A percentile compares a stretch with the other conserved stretches of the same genome.
These are phyloP conservation scores for Podospora appendiculata DNA, from an alignment of 495 filamentous ascomycete genomes.

Conservation along the genomic window DNA sequence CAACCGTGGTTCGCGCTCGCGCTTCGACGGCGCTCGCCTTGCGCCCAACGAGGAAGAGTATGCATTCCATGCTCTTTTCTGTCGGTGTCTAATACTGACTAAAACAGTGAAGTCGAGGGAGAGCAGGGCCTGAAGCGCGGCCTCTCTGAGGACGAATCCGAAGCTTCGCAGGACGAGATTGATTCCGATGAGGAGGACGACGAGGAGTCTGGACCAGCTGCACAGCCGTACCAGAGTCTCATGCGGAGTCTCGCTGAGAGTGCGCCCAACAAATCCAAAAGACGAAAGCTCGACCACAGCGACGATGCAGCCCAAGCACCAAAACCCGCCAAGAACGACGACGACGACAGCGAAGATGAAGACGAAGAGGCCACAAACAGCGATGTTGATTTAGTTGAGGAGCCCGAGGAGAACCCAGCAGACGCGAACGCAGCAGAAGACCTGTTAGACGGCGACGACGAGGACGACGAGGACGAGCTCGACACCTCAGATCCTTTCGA, in stretches of 20 bases:
- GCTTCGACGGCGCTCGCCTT: constrained; percentile 30
- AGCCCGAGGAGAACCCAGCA: background rate
- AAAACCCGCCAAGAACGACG: constrained; percentile 9
- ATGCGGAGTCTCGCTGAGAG: constrained; percentile 55
- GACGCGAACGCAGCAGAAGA: constrained; percentile 34
- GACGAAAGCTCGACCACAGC: constrained; percentile 54
- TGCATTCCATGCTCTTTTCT: background rate
- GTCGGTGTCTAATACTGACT: background rate
- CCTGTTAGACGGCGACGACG: constrained; percentile 17
- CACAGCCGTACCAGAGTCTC: constrained; percentile 54
- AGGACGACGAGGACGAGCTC: constrained; percentile 43
- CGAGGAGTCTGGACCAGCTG: constrained; percentile 24
- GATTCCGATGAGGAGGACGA: constrained; percentile 21
- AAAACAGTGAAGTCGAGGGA: constrained; percentile 8
- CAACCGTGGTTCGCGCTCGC: constrained; percentile 6
- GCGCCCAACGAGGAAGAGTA: constrained; percentile 26
- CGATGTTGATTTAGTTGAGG: constrained; percentile 4
- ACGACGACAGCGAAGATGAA: background rate
- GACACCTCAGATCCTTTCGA: constrained; percentile 68
- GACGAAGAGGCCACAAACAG: constrained; percentile 16
- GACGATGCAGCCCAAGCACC: constrained; percentile 4
- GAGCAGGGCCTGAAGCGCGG: background rate
- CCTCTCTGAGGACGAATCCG: constrained; percentile 22
- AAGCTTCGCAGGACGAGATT: constrained; percentile 34
- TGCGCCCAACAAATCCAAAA: constrained; percentile 53